Percentiles rank a stretch among this genome's conserved stretches.
Evolutionary conservation across 805 yeast genomes (phyloP).

Genomic region (Citeromyces matritensis): DNA sequence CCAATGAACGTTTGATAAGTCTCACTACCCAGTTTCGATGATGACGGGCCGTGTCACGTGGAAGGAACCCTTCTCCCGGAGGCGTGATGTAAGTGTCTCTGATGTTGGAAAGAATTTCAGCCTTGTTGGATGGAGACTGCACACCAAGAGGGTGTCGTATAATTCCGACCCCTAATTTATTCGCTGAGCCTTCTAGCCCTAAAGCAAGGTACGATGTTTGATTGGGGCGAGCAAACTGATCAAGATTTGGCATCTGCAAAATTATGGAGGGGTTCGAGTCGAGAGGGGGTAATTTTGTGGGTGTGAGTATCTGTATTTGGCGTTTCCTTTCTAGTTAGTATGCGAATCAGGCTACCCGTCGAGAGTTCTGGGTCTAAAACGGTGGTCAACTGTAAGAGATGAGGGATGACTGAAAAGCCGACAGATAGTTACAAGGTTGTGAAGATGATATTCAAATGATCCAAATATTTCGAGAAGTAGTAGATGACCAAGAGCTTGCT

Average conservation of each 20-base stretch:
- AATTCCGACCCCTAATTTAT: constrained; percentile 89
- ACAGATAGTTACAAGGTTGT: too few species aligned
- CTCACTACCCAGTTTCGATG: constrained; percentile 92
- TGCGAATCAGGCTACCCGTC: too few species aligned
- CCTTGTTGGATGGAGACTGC: constrained; percentile 39
- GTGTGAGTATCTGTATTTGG: too few species aligned
- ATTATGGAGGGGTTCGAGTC: too few species aligned
- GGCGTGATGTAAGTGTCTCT: constrained; percentile 94
- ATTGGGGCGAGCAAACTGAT: constrained; percentile 22
- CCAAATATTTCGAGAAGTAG: too few species aligned
- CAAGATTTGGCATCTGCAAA: constrained; percentile 19
- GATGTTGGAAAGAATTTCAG: constrained; percentile 73
- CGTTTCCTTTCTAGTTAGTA: too few species aligned
- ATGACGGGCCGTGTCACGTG: constrained; percentile 93
- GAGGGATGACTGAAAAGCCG: too few species aligned
- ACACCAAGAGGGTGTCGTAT: constrained; percentile 60
- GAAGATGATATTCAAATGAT: too few species aligned
- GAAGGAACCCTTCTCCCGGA: constrained; percentile 96
- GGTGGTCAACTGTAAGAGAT: too few species aligned
- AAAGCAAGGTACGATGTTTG: constrained; percentile 49
- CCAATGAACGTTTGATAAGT: constrained; percentile 48
- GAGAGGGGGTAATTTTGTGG: too few species aligned
- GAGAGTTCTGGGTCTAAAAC: too few species aligned
- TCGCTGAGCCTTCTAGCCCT: constrained; percentile 96
- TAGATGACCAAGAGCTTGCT: too few species aligned